These are phyloP conservation scores for Rubroboletus satanas DNA, from an alignment of 768 basidiomycete species.

Conservation along the genomic window DNA sequence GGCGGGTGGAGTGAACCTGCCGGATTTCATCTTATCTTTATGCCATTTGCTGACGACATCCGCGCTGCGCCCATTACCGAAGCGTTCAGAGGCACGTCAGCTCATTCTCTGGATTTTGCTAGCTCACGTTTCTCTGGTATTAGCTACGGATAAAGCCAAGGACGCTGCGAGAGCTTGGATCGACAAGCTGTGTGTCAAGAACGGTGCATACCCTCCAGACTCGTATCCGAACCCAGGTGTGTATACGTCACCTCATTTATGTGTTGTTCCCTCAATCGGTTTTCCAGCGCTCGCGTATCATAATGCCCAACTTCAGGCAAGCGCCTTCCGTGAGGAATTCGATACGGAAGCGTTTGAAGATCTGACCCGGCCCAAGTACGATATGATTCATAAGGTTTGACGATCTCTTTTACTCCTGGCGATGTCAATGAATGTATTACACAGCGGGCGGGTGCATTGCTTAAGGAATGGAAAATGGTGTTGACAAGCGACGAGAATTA, in stretches of 20 bases:
- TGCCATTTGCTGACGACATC: slow-evolving; percentile 96
- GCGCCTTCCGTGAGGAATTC: slow-evolving; percentile 89
- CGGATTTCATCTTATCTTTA: slow-evolving; percentile 87
- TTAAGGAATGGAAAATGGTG: slow-evolving; percentile 68
- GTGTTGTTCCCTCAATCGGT: background rate
- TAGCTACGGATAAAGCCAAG: slow-evolving; percentile 67
- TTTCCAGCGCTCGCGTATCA: slow-evolving; percentile 65
- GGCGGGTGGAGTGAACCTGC: slow-evolving; percentile 78
- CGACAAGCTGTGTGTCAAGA: slow-evolving; percentile 72
- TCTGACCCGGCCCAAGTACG: slow-evolving; percentile 70
- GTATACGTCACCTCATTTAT: slow-evolving; percentile 16
- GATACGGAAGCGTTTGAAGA: slow-evolving; percentile 78
- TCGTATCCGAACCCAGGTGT: slow-evolving; percentile 88
- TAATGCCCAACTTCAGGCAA: slow-evolving; percentile 87
- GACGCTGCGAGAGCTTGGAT: slow-evolving; percentile 71
- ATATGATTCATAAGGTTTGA: slow-evolving; percentile 74
- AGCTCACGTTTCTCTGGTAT: slow-evolving; percentile 5
- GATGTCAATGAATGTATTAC: background rate
- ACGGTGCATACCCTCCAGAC: slow-evolving; percentile 82
- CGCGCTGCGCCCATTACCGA: slow-evolving; percentile 70
- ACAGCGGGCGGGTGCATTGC: slow-evolving; percentile 64
- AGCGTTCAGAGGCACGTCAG: slow-evolving; percentile 53
- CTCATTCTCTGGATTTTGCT: background rate
- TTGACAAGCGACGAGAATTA: slow-evolving; percentile 64
- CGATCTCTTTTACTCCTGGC: background rate